Conservation (phyloP, 2,329 filamentous ascomycete genomes). For the Tolypocladium sp. region DNA sequence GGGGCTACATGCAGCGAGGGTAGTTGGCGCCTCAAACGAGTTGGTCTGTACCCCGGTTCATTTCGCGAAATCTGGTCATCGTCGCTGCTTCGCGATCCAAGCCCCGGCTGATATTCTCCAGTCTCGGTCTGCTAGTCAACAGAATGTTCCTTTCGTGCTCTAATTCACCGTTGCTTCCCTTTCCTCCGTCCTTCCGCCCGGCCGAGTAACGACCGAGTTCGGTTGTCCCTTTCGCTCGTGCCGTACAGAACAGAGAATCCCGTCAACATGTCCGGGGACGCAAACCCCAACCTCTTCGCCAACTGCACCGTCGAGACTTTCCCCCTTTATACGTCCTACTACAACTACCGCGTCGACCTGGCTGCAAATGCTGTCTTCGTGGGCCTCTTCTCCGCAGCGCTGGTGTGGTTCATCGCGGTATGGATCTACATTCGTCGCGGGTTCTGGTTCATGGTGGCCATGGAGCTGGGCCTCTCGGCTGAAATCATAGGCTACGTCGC, state of each 20-base stretch:
- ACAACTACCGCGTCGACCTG: background rate
- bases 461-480: background rate
- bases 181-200: background rate
- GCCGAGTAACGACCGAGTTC: background rate
- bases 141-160: background rate
- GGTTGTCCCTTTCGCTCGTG: background rate
- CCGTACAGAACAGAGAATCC: background rate
- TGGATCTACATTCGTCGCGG: background rate
- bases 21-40: background rate
- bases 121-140: background rate
- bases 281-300: background rate
- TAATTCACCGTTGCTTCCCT: background rate
- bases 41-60: background rate
- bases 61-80: background rate
- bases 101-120: background rate
- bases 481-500: background rate
- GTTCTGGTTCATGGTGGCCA: background rate
- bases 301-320: background rate
- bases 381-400: background rate
- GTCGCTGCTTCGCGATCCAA: background rate
- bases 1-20: background rate
- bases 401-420: background rate
- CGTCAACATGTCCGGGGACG: background rate
- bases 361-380: background rate
- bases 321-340: background rate